Conservation (phyloP, 176 grass and related monocot species). For the Pontederia crassipes region DNA sequence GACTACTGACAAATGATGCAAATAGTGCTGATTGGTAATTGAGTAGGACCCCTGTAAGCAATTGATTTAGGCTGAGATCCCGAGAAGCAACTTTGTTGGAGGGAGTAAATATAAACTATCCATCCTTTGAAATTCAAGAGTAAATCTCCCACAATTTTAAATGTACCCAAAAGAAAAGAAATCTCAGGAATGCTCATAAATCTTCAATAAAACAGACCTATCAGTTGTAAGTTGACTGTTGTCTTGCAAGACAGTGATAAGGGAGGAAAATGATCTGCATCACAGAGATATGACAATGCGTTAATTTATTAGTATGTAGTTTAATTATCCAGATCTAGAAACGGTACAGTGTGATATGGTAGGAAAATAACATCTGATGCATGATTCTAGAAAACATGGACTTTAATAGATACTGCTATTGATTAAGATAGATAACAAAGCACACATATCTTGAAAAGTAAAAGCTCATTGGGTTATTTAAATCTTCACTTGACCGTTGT, state of each 20-base stretch:
- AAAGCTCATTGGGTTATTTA: no score
- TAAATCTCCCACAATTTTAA: neutral
- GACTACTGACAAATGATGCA: no score
- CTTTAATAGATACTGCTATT: no score
- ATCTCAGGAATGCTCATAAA: neutral
- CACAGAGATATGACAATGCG: constrained; percentile 8
- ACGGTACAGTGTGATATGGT: neutral
- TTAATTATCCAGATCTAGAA: constrained; percentile 2
- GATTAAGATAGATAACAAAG: no score
- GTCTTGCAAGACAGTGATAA: constrained; percentile 36
- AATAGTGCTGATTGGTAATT: no score
- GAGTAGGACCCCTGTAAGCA: no score
- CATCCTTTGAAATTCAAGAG: neutral
- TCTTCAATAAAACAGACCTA: constrained; percentile 24
- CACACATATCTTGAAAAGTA: no score
- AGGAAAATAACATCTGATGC: no score
- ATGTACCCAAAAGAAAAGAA: neutral
- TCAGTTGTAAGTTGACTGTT: constrained; percentile 49
- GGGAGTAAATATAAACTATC: neutral
- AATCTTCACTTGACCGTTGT: no score
- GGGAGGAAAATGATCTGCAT: constrained; percentile 67
- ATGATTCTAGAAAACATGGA: no score
- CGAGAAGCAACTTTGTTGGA: no score
- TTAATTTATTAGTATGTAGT: neutral
- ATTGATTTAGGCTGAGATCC: no score